Evolutionary conservation across 331 rosid genomes (phyloP).

Genomic region (Stylosanthes scabra): DNA sequence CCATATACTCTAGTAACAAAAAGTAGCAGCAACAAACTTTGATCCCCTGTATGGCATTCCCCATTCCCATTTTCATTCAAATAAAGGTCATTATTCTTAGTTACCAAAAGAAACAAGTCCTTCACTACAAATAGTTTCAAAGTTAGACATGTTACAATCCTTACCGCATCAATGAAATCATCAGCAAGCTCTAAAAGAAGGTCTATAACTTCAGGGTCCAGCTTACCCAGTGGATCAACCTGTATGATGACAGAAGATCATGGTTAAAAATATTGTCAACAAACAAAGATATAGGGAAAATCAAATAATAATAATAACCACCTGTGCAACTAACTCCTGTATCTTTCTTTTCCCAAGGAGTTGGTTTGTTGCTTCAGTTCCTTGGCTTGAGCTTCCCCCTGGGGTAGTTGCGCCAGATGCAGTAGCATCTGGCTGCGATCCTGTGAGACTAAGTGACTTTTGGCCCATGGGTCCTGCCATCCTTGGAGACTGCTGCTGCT

Average conservation of each 20-base stretch:
- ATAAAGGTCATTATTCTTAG: constrained; percentile 1
- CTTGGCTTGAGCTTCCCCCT: constrained; percentile 99
- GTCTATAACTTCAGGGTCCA: constrained; percentile 92
- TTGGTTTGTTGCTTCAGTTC: constrained; percentile 97
- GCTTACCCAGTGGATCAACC: constrained; percentile 90
- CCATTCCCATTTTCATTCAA: constrained; percentile 18
- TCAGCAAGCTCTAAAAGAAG: constrained; percentile 96
- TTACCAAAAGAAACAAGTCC: not conserved
- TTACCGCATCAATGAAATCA: constrained; percentile 93
- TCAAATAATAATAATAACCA: constrained; percentile 38
- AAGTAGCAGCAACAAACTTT: not conserved
- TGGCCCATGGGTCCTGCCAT: constrained; percentile 81
- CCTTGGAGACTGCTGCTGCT: constrained; percentile 89
- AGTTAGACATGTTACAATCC: constrained; percentile 41
- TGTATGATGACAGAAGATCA: constrained; percentile 45
- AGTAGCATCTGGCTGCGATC: constrained; percentile 99
- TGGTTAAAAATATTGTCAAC: constrained; percentile 26
- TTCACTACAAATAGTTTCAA: constrained; percentile 19
- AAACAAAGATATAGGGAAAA: not conserved
- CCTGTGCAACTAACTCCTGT: constrained; percentile 98
- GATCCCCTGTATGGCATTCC: not conserved
- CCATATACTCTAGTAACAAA: constrained; percentile 4
- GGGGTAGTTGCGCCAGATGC: constrained; percentile 97
- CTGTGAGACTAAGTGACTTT: constrained; percentile 94
- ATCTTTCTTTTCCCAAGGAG: constrained; percentile 99